Conservation (phyloP, 768 basidiomycete genomes). For the Imleria badia region DNA sequence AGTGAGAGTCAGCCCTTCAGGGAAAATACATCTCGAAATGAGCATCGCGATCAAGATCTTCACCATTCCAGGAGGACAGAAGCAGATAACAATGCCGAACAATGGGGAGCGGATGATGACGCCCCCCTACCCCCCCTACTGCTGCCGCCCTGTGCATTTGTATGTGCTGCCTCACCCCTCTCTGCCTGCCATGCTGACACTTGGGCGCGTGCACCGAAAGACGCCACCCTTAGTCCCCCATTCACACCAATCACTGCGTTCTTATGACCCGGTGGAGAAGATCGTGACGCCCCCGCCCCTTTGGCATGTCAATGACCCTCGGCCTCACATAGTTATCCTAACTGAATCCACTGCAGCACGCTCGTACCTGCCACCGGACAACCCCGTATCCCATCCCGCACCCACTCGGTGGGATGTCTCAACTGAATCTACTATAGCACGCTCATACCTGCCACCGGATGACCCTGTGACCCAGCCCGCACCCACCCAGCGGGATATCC, state of each 20-base stretch:
- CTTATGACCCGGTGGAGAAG: conserved; percentile 34
- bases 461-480: no score
- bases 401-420: no score
- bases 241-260: conserved; percentile 8
- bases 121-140: conserved; percentile 14
- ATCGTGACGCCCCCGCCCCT: conserved; percentile 26
- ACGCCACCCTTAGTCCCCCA: conserved; percentile 16
- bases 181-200: conserved; percentile 1
- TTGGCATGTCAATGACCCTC: conserved; percentile 17
- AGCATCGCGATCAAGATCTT: conserved; percentile 17
- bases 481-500: no score
- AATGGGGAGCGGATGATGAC: conserved; percentile 32
- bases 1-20: conserved; percentile 27
- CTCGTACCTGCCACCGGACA: conserved; percentile 1
- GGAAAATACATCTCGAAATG: conserved; percentile 16
- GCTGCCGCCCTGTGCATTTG: conserved; percentile 17
- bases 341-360: conserved; percentile 5
- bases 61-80: conserved; percentile 22
- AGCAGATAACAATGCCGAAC: conserved; percentile 26
- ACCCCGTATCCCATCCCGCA: conserved; percentile 5
- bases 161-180: conserved; percentile 9
- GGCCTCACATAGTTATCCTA: conserved; percentile 12
- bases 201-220: conserved; percentile 2
- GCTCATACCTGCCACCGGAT: no score
- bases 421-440: no score